A percentile compares a stretch with the other conserved stretches of the same genome.
phyloP scores from a whole-genome alignment of 345 rosid genomes.

The Salix suchowensis region DNA sequence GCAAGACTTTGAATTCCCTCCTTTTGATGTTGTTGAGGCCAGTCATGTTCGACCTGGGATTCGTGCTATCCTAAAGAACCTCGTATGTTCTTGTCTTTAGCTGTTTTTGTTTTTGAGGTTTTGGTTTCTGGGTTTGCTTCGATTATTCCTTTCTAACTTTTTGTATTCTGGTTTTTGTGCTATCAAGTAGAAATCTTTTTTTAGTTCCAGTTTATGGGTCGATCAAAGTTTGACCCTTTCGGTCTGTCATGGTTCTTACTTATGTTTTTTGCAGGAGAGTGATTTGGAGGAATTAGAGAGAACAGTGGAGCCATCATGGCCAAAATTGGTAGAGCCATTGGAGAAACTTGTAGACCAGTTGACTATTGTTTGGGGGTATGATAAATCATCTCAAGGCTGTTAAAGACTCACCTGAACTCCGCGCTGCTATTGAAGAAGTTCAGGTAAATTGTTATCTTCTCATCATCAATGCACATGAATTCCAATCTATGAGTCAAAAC shows the following conservation, averaged over 20 bases:
- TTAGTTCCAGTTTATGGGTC: background rate
- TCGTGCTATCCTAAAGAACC: slow-evolving; percentile 53
- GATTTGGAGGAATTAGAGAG: slow-evolving; percentile 72
- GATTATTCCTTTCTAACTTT: no score
- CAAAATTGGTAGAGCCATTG: slow-evolving; percentile 84
- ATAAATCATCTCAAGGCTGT: slow-evolving; percentile 81
- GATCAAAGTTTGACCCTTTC: background rate
- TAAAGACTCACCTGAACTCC: slow-evolving; percentile 78
- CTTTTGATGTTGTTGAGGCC: slow-evolving; percentile 61
- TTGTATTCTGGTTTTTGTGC: background rate
- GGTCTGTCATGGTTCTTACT: slow-evolving; percentile 5
- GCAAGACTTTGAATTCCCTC: slow-evolving; percentile 69
- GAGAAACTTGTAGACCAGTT: slow-evolving; percentile 72
- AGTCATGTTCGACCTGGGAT: slow-evolving; percentile 72
- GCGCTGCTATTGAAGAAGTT: slow-evolving; percentile 89
- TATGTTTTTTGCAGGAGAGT: slow-evolving; percentile 41
- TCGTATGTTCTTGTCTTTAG: no score
- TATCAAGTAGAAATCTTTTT: background rate
- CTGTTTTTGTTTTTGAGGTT: background rate
- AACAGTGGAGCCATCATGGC: slow-evolving; percentile 74
- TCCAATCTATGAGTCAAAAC: no score
- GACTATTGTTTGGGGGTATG: slow-evolving; percentile 70
- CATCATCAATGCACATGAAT: background rate
- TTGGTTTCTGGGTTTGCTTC: slow-evolving; percentile 1
- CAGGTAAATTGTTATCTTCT: slow-evolving; percentile 42